Conservation (phyloP, 2,329 filamentous ascomycete species). For the Ilyonectria destructans region DNA sequence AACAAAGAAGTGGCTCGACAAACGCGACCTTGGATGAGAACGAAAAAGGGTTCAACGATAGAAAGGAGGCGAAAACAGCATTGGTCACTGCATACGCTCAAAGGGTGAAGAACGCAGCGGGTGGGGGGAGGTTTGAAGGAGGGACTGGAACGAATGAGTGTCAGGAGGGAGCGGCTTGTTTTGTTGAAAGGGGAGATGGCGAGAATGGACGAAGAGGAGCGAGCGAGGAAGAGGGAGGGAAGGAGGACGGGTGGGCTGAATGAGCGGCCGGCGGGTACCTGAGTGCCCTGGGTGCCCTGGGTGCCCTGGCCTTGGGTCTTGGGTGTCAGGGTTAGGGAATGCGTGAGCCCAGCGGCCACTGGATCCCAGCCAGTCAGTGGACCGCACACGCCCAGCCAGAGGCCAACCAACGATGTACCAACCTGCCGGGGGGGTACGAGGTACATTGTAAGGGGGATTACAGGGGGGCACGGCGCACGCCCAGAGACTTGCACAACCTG, state of each 20-base stretch:
- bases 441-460: conserved; percentile 24
- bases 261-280: conserved; percentile 20
- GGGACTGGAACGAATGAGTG: conserved; percentile 60
- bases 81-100: conserved; percentile 42
- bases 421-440: conserved; percentile 26
- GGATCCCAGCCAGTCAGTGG: conserved; percentile 27
- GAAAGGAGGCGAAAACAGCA: conserved; percentile 42
- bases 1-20: conserved; percentile 40
- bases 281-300: conserved; percentile 8
- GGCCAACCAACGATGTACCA: conserved; percentile 14
- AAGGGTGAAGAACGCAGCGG: conserved; percentile 45
- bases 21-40: conserved; percentile 34
- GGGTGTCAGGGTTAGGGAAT: conserved; percentile 31
- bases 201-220: conserved; percentile 43
- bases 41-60: conserved; percentile 36
- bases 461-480: conserved; percentile 28
- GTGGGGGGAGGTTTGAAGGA: conserved; percentile 54
- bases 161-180: conserved; percentile 57
- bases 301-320: conserved; percentile 23
- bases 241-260: conserved; percentile 41
- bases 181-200: conserved; percentile 59
- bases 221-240: conserved; percentile 45
- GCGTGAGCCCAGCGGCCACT: conserved; percentile 27
- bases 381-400: conserved; percentile 10
- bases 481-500: conserved; percentile 26